Evolutionary conservation across 1,284 basidiomycete species (phyloP), one percentile per base, ranked within the genome.

Genomic region (Thecaphora thlaspeos): DNA sequence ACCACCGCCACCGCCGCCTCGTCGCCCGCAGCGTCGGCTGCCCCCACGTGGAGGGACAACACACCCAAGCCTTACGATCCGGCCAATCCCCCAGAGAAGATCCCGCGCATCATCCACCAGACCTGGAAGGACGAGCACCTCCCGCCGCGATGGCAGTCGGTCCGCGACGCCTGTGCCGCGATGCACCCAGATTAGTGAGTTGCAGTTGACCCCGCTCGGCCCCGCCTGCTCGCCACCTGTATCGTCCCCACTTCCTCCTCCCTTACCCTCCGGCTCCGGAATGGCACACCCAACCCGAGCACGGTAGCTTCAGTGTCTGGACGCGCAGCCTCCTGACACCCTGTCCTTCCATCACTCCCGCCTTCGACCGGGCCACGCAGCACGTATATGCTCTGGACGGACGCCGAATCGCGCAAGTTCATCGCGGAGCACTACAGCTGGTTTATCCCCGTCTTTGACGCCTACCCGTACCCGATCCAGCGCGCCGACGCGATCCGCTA

Each of bases 401-500:
- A 99, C 78, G 88, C 86, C 12, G 82, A 83, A 57, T 90, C 94
- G 15, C 87, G 91, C 68, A 84, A 89, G 65, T 97, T 99, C 78
- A 89, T 99, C 73, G 87, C 87, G 17, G 80, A 85, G 52, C 80
- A 93, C 60, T 99, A 98, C 76, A 83, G 88, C 12, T 91, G 91
- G 87, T 95, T 96, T 80, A 83, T 98, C 43, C 84, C 88, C 68
- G 93, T 90, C 44, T 98, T 89, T 73, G 91, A 97, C 80, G 83
- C 84, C 64, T 99, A 99, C 82, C 83, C 85, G 43, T 98, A 95
- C 80, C 83, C 86, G 41, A 98, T 99, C 73, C 94, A 97, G 78
- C 88, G 95, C 34, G 95, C 95, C 26, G 95, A 98, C 79, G 89
- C 86, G 34, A 97, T 98, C 73, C 91, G 95, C 41, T 99, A 99